A percentile compares a stretch with the other conserved stretches of the same genome.
Evolutionary conservation across 1,284 basidiomycete genomes (phyloP).

Genomic region (Butyriboletus appendiculatus): DNA sequence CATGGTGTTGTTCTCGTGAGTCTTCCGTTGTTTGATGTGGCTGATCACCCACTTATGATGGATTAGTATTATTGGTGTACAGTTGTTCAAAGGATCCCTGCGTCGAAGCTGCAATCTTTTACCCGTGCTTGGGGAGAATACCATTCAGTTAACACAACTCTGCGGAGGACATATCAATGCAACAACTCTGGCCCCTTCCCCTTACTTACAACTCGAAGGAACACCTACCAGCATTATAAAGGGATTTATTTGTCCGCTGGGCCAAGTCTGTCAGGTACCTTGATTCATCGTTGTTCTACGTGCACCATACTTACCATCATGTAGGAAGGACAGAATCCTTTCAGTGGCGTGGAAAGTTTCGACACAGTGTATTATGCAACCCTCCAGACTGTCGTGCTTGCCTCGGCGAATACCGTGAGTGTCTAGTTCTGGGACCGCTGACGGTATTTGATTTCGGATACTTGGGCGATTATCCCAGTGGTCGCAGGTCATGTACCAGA

Average conservation of each 20-base stretch:
- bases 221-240: constrained; percentile 42
- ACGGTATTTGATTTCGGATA: neutral
- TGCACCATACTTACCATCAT: neutral
- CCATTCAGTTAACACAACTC: constrained; percentile 52
- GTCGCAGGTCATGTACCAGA: constrained; percentile 84
- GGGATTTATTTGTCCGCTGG: constrained; percentile 84
- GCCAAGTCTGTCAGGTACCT: constrained; percentile 74
- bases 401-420: constrained; percentile 75
- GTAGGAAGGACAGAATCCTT: constrained; percentile 72
- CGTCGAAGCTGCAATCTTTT: constrained; percentile 62
- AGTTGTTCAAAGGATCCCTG: constrained; percentile 86
- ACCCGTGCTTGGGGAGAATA: constrained; percentile 50
- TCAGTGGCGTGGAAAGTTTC: constrained; percentile 75
- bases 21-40: constrained; percentile 11
- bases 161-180: constrained; percentile 84
- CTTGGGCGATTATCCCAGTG: constrained; percentile 45
- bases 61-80: constrained; percentile 84
- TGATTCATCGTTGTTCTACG: neutral
- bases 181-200: constrained; percentile 44
- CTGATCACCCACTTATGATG: constrained; percentile 1
- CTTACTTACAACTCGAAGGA: constrained; percentile 50
- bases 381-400: constrained; percentile 86
- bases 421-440: neutral
- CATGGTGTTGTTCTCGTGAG: constrained; percentile 85
- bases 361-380: constrained; percentile 87